Conservation (phyloP, 176 grass and related monocot species). For the Aegilops tauschii region DNA sequence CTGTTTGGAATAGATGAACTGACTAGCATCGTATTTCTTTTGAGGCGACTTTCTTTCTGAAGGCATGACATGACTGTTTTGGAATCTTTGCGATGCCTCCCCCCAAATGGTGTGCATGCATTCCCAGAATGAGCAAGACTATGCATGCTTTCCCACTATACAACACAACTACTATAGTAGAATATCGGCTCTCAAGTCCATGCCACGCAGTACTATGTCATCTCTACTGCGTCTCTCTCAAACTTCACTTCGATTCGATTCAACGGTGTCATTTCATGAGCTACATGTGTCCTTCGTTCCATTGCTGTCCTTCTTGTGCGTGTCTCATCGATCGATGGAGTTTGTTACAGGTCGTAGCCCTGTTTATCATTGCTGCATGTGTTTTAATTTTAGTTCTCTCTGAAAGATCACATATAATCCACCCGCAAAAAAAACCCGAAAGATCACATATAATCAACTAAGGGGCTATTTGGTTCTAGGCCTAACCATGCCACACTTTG, state of each 20-base stretch:
- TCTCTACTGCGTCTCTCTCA: background rate
- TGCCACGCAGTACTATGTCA: background rate
- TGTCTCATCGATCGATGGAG: slow-evolving; percentile 27
- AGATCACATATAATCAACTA: background rate
- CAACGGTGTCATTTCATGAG: slow-evolving; percentile 44
- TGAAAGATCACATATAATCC: background rate
- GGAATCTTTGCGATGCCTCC: slow-evolving; percentile 32
- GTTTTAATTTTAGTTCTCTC: background rate
- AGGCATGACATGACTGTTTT: slow-evolving; percentile 44
- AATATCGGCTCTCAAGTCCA: background rate
- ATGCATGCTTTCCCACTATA: background rate
- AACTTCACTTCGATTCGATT: slow-evolving; percentile 2
- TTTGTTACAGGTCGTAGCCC: slow-evolving; percentile 20
- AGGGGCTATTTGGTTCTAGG: no score
- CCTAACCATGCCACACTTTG: no score
- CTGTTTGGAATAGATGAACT: background rate
- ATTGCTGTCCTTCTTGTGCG: slow-evolving; percentile 33
- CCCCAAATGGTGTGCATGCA: slow-evolving; percentile 28
- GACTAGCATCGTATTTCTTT: slow-evolving; percentile 28
- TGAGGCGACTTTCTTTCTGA: slow-evolving; percentile 22
- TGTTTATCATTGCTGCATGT: slow-evolving; percentile 18
- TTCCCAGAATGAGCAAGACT: slow-evolving; percentile 14
- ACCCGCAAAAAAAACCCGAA: background rate
- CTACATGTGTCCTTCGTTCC: slow-evolving; percentile 38
- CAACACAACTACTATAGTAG: background rate